A percentile compares a stretch with the other conserved stretches of the same genome.
Conservation (phyloP, 768 basidiomycete species). For the Trametes punicea region DNA sequence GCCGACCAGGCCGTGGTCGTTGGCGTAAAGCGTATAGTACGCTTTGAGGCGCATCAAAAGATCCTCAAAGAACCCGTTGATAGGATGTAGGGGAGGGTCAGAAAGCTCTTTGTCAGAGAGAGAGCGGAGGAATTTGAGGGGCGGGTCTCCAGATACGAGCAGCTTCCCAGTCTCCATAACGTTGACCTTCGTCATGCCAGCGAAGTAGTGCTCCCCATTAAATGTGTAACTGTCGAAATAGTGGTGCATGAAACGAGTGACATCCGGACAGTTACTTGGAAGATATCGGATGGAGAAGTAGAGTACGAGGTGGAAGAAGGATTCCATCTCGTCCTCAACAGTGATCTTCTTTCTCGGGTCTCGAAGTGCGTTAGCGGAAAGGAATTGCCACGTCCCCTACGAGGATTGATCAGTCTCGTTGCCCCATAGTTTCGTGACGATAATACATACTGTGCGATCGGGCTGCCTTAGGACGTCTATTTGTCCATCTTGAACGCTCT, state of each 20-base stretch:
- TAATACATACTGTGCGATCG: not conserved
- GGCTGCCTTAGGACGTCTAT: not conserved
- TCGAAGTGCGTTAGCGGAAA: not conserved
- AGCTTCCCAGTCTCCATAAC: not conserved
- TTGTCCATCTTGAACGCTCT: not conserved
- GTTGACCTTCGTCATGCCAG: not conserved
- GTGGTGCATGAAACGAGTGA: slow-evolving; percentile 3
- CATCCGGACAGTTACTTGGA: slow-evolving; percentile 14
- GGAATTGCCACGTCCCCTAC: slow-evolving; percentile 10
- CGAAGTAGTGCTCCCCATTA: not conserved
- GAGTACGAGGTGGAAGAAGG: slow-evolving; percentile 6
- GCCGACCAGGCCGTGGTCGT: too few relatives aligned
- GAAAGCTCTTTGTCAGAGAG: not conserved
- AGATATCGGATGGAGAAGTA: slow-evolving; percentile 15
- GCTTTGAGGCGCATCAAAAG: not conserved
- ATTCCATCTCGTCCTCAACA: slow-evolving; percentile 9
- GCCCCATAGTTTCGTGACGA: not conserved
- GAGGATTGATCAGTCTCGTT: not conserved
- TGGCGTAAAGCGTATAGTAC: not conserved
- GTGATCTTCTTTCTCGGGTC: not conserved
- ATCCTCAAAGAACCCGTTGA: not conserved
- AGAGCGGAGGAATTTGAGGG: not conserved
- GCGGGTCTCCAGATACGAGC: not conserved
- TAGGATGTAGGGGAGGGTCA: not conserved
- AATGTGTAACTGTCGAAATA: slow-evolving; percentile 1